Evolutionary conservation across 768 basidiomycete species (phyloP), one percentile per base, ranked within the genome.

Genomic region (Sutorius australiensis): DNA sequence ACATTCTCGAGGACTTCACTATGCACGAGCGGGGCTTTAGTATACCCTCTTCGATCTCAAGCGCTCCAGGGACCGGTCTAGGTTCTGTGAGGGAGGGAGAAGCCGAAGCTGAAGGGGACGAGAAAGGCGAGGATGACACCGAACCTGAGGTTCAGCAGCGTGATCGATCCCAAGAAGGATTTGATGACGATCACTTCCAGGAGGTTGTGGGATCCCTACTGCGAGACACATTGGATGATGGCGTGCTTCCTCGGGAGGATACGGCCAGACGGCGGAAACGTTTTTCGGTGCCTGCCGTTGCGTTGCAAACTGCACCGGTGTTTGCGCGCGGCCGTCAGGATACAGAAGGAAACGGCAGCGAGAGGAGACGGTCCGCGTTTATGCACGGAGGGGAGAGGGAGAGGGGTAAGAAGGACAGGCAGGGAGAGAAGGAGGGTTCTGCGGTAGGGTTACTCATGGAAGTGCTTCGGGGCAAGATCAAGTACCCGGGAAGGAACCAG

Each of bases 281-380:
- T 36, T 89, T 89, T 61, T 90, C 89, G 45, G 55, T 87, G 46
- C 87, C 89, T 42, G 86, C 86, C n/a, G 75, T 92, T 34, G 87
- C 85, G 34, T 58, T 91, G 66, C 87, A 90, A 58, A 82, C 83
- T 30, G 82, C 82, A 30, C 81, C 79, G 16, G 87, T 91, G 13
- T 86, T 83, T 28, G 80, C 85, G 19, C 77, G 81, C 17, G 79
- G 80, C 3, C 59, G 62, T 36, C 70, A 50, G 46, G 55, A 56
- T 40, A 36, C 19, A 14, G 61, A 57, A 19, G 64, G 49, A 31
- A 57, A 45, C 11, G 52, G 9, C 5, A 56, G 50, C 1, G 61
- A 62, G 28, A 65, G 55, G 59, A 78, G 74, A 61, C 73, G 86
- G 54, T 86, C 85, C 56, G 84, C 84, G 17, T 72, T 87, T 3